Base-by-base conservation (phyloP, 306 rosid genomes). In the Prunus salicina region DNA sequence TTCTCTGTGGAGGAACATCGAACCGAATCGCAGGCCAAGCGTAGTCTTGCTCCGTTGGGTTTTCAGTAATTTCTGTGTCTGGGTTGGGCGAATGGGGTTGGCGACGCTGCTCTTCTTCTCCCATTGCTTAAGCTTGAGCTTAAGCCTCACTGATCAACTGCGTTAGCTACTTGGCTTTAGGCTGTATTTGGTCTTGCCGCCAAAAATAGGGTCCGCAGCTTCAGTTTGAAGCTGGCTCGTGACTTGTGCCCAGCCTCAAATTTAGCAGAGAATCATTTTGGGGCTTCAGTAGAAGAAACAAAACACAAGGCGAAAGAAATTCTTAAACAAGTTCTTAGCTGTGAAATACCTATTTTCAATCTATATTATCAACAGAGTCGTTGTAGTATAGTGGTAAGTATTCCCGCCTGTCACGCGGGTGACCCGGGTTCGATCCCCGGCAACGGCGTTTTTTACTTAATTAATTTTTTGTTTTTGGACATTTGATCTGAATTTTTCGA, bases 1-100 rank as follows among this genome's bases (percentile, higher is more conserved):
- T 80, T 84, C 90, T 81, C 7, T 82, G 84, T 4, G 98, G 96
- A 57, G 88, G 76, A n/a, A 81, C 75, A 55, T 87, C 87, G 81
- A 90, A 92, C 14, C 86, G 88, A 67, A 92, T 85, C 53, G 64
- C 75, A 3, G 97, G 97, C 78, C 76, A 88, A 0, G 89, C 50
- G 78, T 83, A 90, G 6, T 76, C 61, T 45, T 69, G 78, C 19
- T 67, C 69, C 58, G 28, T 64, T 12, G 79, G 67, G 57, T 6
- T 22, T 63, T 81, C 79, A 2, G 62, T 50, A 46, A 34, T 58
- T 43, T 67, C 81, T 0, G 64, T 14, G 7, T 19, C 71, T 50
- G 63, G 82, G 20, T 50, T 47, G 9, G 78, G 49, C 67, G 46
- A 78, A 43, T 63, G 60, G 43, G 81, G 24, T 76, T 72, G 73